These are phyloP conservation scores for Metschnikowia rubicola DNA, from an alignment of 805 yeast genomes.

Conservation along the genomic window DNA sequence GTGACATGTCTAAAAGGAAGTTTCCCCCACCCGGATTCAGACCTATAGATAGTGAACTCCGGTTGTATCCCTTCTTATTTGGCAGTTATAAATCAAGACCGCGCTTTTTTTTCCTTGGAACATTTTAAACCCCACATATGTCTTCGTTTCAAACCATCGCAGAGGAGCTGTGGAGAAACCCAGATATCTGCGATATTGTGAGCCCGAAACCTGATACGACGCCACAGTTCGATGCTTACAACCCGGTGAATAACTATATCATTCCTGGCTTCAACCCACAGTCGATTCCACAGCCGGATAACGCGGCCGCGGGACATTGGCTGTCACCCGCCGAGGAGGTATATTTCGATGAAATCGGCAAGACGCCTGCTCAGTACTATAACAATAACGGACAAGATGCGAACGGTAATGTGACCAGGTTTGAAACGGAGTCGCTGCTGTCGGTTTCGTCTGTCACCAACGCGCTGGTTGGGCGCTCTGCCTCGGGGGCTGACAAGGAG, in stretches of 20 bases:
- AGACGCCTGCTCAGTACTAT: background rate
- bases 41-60: too few species aligned
- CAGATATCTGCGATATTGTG: conserved; percentile 9
- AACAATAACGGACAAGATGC: background rate
- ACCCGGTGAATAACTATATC: background rate
- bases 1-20: too few species aligned
- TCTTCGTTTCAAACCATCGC: background rate
- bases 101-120: background rate
- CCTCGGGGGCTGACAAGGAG: background rate
- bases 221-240: background rate
- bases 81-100: too few species aligned
- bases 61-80: too few species aligned
- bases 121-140: background rate
- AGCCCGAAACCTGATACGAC: background rate
- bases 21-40: too few species aligned
- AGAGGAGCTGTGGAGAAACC: conserved; percentile 1
- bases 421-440: conserved; percentile 8
- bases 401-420: background rate
- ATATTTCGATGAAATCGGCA: background rate
- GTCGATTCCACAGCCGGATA: background rate
- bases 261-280: conserved; percentile 5
- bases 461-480: background rate
- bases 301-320: conserved; percentile 1
- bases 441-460: conserved; percentile 1
- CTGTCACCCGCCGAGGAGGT: conserved; percentile 5